These are phyloP conservation scores for Scedosporium minutisporum DNA, from an alignment of 2,329 filamentous ascomycete genomes.

Conservation along the genomic window DNA sequence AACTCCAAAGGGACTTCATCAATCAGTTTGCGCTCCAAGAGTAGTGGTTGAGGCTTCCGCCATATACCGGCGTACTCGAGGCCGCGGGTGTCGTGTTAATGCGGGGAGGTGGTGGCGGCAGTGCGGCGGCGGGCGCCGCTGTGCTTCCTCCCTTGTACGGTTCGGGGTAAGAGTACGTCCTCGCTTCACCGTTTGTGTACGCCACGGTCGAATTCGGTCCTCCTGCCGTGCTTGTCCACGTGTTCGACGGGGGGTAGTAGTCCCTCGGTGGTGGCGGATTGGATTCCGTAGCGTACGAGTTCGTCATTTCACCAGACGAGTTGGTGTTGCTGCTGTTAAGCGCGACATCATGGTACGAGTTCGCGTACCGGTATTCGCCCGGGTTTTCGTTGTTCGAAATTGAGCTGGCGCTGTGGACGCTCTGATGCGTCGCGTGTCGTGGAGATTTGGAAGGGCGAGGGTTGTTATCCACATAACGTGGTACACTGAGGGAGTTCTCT, in stretches of 20 bases:
- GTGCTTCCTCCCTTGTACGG: slow-evolving; percentile 33
- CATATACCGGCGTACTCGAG: slow-evolving; percentile 21
- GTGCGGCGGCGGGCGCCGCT: slow-evolving; percentile 13
- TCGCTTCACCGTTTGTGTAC: slow-evolving; percentile 34
- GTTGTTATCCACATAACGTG: slow-evolving; percentile 47
- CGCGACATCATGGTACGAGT: slow-evolving; percentile 27
- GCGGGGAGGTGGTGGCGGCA: slow-evolving; percentile 26
- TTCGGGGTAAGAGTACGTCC: slow-evolving; percentile 40
- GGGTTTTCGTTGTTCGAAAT: slow-evolving; percentile 38
- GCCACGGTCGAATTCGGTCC: slow-evolving; percentile 26
- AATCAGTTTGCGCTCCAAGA: slow-evolving; percentile 41
- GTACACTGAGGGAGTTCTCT: slow-evolving; percentile 40
- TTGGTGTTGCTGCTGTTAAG: slow-evolving; percentile 16
- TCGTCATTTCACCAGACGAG: slow-evolving; percentile 18
- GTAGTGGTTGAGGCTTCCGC: slow-evolving; percentile 40
- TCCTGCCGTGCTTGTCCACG: slow-evolving; percentile 39
- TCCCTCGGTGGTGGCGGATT: slow-evolving; percentile 27
- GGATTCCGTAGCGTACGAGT: slow-evolving; percentile 16
- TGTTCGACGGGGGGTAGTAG: slow-evolving; percentile 41
- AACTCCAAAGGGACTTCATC: slow-evolving; percentile 1
- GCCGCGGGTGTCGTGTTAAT: slow-evolving; percentile 4
- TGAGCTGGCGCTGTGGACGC: slow-evolving; percentile 40
- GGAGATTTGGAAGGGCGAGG: slow-evolving; percentile 47
- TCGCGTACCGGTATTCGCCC: slow-evolving; percentile 48
- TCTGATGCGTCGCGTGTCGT: slow-evolving; percentile 43